A percentile compares a stretch with the other conserved stretches of the same genome.
phyloP scores from a whole-genome alignment of 2,329 filamentous ascomycete genomes.

The Colletotrichum abscissum region DNA sequence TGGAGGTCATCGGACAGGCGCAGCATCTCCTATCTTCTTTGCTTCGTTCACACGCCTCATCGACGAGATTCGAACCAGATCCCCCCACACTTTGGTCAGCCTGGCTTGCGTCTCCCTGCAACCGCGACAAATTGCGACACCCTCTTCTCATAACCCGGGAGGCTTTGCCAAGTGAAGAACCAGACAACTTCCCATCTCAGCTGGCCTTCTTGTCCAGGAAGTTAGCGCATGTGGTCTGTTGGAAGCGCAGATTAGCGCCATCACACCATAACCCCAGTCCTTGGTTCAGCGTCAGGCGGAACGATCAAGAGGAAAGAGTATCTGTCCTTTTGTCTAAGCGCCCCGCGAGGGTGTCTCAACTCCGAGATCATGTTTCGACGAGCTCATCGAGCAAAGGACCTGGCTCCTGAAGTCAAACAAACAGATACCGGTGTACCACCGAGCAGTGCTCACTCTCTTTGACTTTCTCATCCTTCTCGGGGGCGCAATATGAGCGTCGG shows the following conservation, averaged over 20 bases:
- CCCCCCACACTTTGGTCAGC: constrained; percentile 7
- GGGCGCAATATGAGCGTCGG: neutral
- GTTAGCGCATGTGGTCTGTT: constrained; percentile 17
- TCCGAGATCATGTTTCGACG: constrained; percentile 26
- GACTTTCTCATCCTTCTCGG: neutral
- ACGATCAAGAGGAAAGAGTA: constrained; percentile 21
- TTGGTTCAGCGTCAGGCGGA: constrained; percentile 28
- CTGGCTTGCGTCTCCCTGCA: constrained; percentile 1
- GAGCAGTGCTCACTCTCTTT: neutral
- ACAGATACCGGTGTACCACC: neutral
- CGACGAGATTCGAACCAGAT: constrained; percentile 1
- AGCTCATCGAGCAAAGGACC: constrained; percentile 6
- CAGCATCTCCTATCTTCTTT: neutral
- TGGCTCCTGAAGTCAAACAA: neutral
- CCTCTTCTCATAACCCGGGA: neutral
- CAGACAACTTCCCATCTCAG: neutral
- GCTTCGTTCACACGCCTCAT: constrained; percentile 12
- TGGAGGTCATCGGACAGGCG: neutral
- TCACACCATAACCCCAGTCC: constrained; percentile 18
- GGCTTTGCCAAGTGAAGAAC: neutral
- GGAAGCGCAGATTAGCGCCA: constrained; percentile 22
- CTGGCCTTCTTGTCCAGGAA: neutral
- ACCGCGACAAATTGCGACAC: neutral
- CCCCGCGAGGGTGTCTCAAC: constrained; percentile 28
- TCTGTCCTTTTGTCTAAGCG: constrained; percentile 16